Evolutionary conservation across 306 rosid species (phyloP).

Genomic region (Quercus gilva): DNA sequence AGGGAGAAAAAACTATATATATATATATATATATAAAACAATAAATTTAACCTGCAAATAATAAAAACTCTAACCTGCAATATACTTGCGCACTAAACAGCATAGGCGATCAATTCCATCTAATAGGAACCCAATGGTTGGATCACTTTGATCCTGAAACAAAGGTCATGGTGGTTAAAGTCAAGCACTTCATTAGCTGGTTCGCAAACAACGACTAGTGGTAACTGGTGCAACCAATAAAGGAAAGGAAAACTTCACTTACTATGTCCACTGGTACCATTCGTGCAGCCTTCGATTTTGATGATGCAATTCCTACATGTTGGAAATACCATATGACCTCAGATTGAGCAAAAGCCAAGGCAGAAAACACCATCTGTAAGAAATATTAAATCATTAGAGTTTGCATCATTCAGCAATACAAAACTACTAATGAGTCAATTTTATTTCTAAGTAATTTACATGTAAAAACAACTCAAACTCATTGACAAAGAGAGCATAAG

Average conservation of each 20-base stretch:
- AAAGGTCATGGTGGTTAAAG: constrained; percentile 20
- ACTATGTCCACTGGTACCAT: constrained; percentile 80
- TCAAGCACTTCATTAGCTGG: constrained; percentile 29
- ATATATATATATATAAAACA: too few relatives aligned
- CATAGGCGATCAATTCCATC: constrained; percentile 96
- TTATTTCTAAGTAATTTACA: background rate
- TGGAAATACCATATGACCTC: constrained; percentile 96
- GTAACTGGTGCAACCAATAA: constrained; percentile 11
- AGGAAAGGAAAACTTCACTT: constrained; percentile 36
- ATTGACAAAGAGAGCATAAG: background rate
- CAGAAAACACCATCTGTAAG: constrained; percentile 95
- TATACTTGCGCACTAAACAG: constrained; percentile 94
- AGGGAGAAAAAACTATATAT: background rate
- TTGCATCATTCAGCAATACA: background rate
- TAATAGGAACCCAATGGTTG: constrained; percentile 87
- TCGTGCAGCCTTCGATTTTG: constrained; percentile 77
- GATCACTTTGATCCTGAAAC: constrained; percentile 93
- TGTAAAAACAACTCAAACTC: background rate
- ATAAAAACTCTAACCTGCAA: constrained; percentile 63
- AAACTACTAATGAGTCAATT: background rate
- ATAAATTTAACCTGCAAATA: constrained; percentile 63
- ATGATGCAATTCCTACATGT: constrained; percentile 87
- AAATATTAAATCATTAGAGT: constrained; percentile 33
- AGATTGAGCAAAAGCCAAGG: constrained; percentile 95
- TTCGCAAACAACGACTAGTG: constrained; percentile 6